These are phyloP conservation scores for Irpex sp. DNA, from an alignment of 1,284 basidiomycete genomes.

Conservation along the genomic window DNA sequence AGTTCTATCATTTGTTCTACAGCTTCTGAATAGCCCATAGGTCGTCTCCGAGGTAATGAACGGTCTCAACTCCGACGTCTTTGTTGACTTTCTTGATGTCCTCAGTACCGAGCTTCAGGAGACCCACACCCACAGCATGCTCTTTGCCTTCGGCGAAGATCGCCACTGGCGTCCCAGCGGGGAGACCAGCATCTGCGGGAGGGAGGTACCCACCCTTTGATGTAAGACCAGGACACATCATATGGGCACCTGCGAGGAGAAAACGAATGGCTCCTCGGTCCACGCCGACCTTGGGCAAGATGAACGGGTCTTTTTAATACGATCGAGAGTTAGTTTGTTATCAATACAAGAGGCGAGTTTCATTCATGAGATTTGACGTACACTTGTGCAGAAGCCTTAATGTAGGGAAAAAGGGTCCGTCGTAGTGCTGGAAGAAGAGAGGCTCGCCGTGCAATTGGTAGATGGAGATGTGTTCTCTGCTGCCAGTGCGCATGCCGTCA, in stretches of 20 bases:
- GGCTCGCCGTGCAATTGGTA: constrained; percentile 86
- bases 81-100: constrained; percentile 91
- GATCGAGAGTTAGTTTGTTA: constrained; percentile 2
- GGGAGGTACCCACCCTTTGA: constrained; percentile 90
- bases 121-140: constrained; percentile 85
- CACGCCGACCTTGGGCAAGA: constrained; percentile 86
- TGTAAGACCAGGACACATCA: constrained; percentile 97
- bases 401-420: constrained; percentile 90
- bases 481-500: constrained; percentile 32
- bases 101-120: constrained; percentile 81
- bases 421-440: constrained; percentile 96
- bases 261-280: constrained; percentile 99
- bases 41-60: constrained; percentile 87
- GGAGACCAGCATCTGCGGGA: constrained; percentile 64
- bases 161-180: constrained; percentile 74
- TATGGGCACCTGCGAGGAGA: constrained; percentile 88
- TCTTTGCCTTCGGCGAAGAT: constrained; percentile 97
- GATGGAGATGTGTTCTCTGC: constrained; percentile 94
- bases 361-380: constrained; percentile 36
- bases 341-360: constrained; percentile 1
- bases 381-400: constrained; percentile 90
- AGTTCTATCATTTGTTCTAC: constrained; percentile 31
- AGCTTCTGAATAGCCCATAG: constrained; percentile 79
- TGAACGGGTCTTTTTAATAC: constrained; percentile 69
- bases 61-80: constrained; percentile 86